A percentile compares a stretch with the other conserved stretches of the same genome.
Conservation (phyloP, 768 basidiomycete species). For the Tylopilus intermedius region DNA sequence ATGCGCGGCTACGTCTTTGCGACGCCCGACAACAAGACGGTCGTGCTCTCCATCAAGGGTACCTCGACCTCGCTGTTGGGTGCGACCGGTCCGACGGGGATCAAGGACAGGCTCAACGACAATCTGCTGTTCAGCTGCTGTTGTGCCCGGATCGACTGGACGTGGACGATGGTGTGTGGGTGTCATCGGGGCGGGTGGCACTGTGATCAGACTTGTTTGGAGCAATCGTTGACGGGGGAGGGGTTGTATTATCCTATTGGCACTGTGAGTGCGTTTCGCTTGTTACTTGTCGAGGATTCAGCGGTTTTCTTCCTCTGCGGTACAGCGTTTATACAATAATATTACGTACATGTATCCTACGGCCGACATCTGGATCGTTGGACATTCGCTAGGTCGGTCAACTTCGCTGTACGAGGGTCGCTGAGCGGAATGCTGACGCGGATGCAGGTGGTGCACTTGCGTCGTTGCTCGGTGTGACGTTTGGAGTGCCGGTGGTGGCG, state of each 20-base stretch:
- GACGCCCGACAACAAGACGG: slow-evolving; percentile 72
- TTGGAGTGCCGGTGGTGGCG: slow-evolving; percentile 81
- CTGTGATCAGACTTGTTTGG: slow-evolving; percentile 78
- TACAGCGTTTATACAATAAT: slow-evolving; percentile 90
- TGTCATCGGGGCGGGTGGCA: slow-evolving; percentile 78
- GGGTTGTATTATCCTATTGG: slow-evolving; percentile 88
- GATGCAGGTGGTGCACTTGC: slow-evolving; percentile 58
- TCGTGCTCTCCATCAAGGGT: slow-evolving; percentile 89
- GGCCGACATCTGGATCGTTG: slow-evolving; percentile 83
- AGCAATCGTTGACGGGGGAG: slow-evolving; percentile 68
- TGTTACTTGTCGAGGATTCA: background rate
- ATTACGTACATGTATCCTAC: slow-evolving; percentile 88
- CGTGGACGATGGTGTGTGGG: slow-evolving; percentile 91
- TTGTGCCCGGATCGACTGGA: slow-evolving; percentile 87
- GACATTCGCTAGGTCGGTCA: slow-evolving; percentile 59
- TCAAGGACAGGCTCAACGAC: slow-evolving; percentile 92
- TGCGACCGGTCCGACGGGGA: slow-evolving; percentile 75
- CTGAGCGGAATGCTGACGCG: slow-evolving; percentile 20
- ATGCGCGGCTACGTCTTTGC: slow-evolving; percentile 91
- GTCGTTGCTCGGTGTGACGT: slow-evolving; percentile 79
- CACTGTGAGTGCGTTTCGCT: slow-evolving; percentile 50
- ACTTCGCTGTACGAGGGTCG: slow-evolving; percentile 24
- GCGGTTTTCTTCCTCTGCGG: background rate
- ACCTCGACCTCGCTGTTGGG: slow-evolving; percentile 77
- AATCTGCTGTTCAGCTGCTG: slow-evolving; percentile 92